Conservation (phyloP, 179 eudicot genomes). For the Sideroxylon spinosum region DNA sequence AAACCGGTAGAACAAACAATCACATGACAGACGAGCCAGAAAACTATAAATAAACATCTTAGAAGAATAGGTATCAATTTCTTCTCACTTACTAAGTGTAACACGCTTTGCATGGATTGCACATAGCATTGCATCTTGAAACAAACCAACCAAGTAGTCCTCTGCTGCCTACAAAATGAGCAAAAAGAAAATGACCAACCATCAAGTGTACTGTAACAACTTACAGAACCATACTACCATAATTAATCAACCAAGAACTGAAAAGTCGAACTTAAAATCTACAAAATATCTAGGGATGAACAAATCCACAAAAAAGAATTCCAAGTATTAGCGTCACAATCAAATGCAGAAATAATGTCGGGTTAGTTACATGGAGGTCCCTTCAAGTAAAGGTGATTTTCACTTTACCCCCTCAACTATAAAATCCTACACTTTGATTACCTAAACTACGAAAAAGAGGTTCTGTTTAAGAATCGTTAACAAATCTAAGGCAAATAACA, state of each 20-base stretch:
- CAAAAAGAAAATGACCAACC: slow-evolving; percentile 16
- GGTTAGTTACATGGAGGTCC: no score
- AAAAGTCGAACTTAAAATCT: not conserved
- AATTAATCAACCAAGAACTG: not conserved
- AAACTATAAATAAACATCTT: not conserved
- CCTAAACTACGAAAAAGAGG: no score
- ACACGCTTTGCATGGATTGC: slow-evolving; percentile 82
- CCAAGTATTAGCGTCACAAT: not conserved
- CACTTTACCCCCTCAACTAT: no score
- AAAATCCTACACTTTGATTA: no score
- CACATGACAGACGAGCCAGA: not conserved
- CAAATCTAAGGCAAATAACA: no score
- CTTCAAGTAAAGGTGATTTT: no score
- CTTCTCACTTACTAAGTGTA: slow-evolving; percentile 64
- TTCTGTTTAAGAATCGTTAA: no score
- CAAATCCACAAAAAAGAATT: not conserved
- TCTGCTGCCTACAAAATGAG: slow-evolving; percentile 64
- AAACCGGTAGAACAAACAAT: not conserved
- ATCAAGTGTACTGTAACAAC: not conserved
- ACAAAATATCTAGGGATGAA: not conserved
- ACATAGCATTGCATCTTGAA: slow-evolving; percentile 75
- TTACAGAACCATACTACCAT: not conserved
- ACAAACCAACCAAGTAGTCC: slow-evolving; percentile 47
- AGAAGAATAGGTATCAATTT: not conserved
- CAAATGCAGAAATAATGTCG: not conserved